phyloP scores from a whole-genome alignment of 257 asterid genomes.

The Petunia secreta region DNA sequence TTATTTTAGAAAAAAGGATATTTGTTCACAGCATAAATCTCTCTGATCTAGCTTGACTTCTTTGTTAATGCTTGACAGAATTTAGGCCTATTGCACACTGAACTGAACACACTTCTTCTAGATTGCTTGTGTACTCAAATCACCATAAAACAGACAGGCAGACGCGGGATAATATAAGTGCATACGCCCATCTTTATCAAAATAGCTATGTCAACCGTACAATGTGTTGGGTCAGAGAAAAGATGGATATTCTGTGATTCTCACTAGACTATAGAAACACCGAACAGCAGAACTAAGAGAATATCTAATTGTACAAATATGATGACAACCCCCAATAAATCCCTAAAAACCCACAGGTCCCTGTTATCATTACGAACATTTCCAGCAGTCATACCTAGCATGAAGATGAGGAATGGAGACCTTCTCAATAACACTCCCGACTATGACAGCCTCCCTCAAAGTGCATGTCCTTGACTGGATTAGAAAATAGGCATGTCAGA shows the following conservation, averaged over 20 bases:
- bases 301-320: not conserved
- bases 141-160: conserved; percentile 13
- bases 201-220: not conserved
- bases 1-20: no score
- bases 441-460: conserved; percentile 83
- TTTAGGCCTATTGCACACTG: not conserved
- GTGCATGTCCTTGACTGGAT: conserved; percentile 80
- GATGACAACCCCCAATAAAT: conserved; percentile 1
- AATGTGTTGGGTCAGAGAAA: conserved; percentile 9
- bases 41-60: not conserved
- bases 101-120: not conserved
- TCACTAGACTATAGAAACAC: not conserved
- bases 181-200: no score
- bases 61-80: conserved; percentile 5
- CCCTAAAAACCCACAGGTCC: not conserved
- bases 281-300: not conserved
- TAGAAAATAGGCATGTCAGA: conserved; percentile 24
- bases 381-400: conserved; percentile 62
- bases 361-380: not conserved
- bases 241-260: not conserved
- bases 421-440: conserved; percentile 88
- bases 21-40: not conserved
- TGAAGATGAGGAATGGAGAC: conserved; percentile 89
- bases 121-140: not conserved
- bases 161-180: no score